Evolutionary conservation across 164 flowering plant species (phyloP), one percentile per base, ranked within the genome.

Genomic region (Vitis riparia): DNA sequence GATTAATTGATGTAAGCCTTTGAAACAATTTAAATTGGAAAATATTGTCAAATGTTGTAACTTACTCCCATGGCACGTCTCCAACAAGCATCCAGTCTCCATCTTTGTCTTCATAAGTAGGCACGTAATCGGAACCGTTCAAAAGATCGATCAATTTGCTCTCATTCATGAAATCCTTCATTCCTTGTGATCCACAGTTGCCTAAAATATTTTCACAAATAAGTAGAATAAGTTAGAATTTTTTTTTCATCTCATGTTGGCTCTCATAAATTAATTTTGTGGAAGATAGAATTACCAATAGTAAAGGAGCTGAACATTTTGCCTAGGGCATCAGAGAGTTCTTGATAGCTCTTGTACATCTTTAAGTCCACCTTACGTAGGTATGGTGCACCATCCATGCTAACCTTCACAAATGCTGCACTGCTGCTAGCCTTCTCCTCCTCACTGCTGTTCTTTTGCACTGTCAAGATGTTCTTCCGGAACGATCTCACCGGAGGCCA

Each of bases 351-450:
- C 49, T 84, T 82, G 88, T 89, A 89, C 80, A 89, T 63, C 71
- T 85, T 89, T 66, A 91, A 58, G 73, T 91, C 93, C 44, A 91
- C 89, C 79, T 91, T 91, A 32, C 97, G 89, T 14, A 91, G 80
- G 66, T 89, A 91, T 2, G 97, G 97, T 12, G 94, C 97, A 11
- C 97, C 94, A 50, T 92, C 97, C 93, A 92, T 89, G 84, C 91
- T 87, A 47, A 92, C 97, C 80, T 92, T 92, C 58, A 92, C 90
- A 47, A 85, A 88, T 1, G 89, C 81, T 1, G 82, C 88, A 15
- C 72, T 62, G 44, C 58, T 51, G 70, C 68, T 64, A 9, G 65
- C 68, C 69, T 84, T 77, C 44, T 82, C 86, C 59, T 81, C 82
- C 3, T 85, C 86, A 11, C 29, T 48, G 59, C 51, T 37, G 44